Percentiles rank a stretch among this genome's conserved stretches.
Evolutionary conservation across 805 yeast species (phyloP).

Genomic region (Candida quercuum): DNA sequence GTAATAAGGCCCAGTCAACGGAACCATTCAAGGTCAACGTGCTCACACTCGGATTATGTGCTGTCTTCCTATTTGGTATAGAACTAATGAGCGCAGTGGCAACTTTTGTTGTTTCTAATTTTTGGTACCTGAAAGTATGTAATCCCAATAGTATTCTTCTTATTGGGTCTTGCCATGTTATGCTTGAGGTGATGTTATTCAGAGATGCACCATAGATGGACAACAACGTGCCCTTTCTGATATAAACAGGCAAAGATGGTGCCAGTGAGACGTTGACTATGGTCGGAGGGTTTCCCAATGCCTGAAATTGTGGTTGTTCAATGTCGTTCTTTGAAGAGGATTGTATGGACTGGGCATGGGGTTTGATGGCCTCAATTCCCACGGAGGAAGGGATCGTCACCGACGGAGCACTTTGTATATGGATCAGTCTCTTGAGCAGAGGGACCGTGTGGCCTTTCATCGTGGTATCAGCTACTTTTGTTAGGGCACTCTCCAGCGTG

Average conservation of each 20-base stretch:
- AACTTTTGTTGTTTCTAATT: slow-evolving; percentile 32
- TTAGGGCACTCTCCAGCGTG: too few relatives aligned
- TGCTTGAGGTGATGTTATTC: slow-evolving; percentile 10
- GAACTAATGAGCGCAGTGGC: slow-evolving; percentile 12
- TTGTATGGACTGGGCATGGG: not conserved
- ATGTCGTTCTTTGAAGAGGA: slow-evolving; percentile 1
- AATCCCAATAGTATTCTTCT: slow-evolving; percentile 40
- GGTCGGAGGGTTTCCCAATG: slow-evolving; percentile 45
- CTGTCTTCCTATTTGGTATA: slow-evolving; percentile 13
- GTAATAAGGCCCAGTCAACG: slow-evolving; percentile 56
- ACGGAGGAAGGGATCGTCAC: not conserved
- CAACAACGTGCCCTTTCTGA: slow-evolving; percentile 44
- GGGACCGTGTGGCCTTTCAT: not conserved
- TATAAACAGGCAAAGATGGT: slow-evolving; percentile 50
- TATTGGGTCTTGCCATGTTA: slow-evolving; percentile 28
- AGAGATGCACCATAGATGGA: slow-evolving; percentile 35
- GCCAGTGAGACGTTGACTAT: slow-evolving; percentile 47
- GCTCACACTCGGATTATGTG: slow-evolving; percentile 32
- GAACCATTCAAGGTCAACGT: slow-evolving; percentile 48
- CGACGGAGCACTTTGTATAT: slow-evolving; percentile 3
- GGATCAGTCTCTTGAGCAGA: slow-evolving; percentile 1
- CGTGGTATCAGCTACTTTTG: too few relatives aligned
- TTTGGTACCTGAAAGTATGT: slow-evolving; percentile 40
- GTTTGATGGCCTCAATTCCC: not conserved
- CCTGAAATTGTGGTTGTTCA: slow-evolving; percentile 28